Evolutionary conservation across 1,284 basidiomycete species (phyloP).

Genomic region (Malassezia equina): DNA sequence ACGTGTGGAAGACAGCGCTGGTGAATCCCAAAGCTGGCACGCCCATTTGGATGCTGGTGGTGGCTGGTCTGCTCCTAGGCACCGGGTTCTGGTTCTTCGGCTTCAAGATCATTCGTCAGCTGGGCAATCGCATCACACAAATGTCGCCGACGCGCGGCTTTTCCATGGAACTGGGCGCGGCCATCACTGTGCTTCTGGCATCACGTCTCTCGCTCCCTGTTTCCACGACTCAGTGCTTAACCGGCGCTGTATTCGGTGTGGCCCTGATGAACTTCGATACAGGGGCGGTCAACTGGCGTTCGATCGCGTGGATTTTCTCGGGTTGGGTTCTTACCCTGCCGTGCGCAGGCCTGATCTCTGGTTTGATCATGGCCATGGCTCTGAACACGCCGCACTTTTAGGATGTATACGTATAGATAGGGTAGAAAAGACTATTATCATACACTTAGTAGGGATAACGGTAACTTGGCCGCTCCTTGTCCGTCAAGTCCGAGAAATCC

Average conservation of each 20-base stretch:
- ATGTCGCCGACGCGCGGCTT: conserved; percentile 27
- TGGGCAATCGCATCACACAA: conserved; percentile 27
- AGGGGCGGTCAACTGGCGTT: conserved; percentile 11
- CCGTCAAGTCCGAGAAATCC: conserved; percentile 43
- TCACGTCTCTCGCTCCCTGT: not conserved
- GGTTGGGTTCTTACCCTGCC: conserved; percentile 27
- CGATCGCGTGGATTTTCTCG: conserved; percentile 24
- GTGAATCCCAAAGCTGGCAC: conserved; percentile 9
- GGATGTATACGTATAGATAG: not conserved
- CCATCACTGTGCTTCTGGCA: conserved; percentile 20
- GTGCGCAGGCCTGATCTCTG: conserved; percentile 23
- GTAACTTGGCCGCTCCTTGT: conserved; percentile 40
- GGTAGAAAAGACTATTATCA: not conserved
- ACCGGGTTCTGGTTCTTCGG: conserved; percentile 25
- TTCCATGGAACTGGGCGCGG: conserved; percentile 26
- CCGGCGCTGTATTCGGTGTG: not conserved
- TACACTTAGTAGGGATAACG: conserved; percentile 38
- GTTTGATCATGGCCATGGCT: conserved; percentile 20
- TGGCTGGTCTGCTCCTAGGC: conserved; percentile 20
- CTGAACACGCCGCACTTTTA: conserved; percentile 23
- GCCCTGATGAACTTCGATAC: not conserved
- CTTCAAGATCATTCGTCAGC: conserved; percentile 23
- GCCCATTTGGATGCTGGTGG: conserved; percentile 26
- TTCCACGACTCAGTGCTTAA: not conserved
- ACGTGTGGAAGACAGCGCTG: conserved; percentile 17